Evolutionary conservation across 2,329 filamentous ascomycete genomes (phyloP), one percentile per base, ranked within the genome.

Genomic region (Colletotrichum plurivorum): DNA sequence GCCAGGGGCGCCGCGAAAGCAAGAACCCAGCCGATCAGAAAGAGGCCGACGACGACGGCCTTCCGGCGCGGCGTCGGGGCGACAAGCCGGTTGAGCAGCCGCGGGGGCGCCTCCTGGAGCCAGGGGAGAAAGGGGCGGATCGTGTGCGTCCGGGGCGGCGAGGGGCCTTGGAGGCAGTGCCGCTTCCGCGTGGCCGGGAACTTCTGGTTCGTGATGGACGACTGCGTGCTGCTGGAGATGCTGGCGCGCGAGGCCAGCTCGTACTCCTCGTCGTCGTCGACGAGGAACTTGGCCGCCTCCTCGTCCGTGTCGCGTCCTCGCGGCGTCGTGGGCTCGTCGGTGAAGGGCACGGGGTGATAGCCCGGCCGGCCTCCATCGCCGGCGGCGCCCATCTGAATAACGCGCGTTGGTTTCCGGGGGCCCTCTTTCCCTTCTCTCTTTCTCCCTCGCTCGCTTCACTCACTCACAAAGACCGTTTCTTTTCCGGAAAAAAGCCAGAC

Each of bases 81-180:
- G 20, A 69, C 48, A 9, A 69, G 43, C 15, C 63, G 54, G 41
- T 55, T 49, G n/a, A 69, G 55, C 22, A 69, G 49, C 20, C 66
- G 54, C 31, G 61, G 61, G 12, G 61, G 66, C 7, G 45, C 49
- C 1, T 65, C 61, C 54, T 69, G 66, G 18, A 66, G 15, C 36
- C 43, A 46, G 5, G 66, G 61, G 31, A 69, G 25, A 20, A 69
- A n/a, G 48, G 66, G 66, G 18, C 61, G 62, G 55, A 69, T 60
- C 6, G 15, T 5, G 31, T 60, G 62, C 43, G 31, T 46, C n/a
- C 66, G 41, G 43, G 66, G 66, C 55, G 66, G 66, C 18, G 59
- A 55, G n/a, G 66, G 66, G 3, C 66, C 66, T 18, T 41, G n/a
- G 49, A 69, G 7, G 49, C 66, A 69, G 61, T 66, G 66, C 36